These are phyloP conservation scores for Trichoderma atroviride DNA, from an alignment of 2,329 filamentous ascomycete genomes.

Conservation along the genomic window DNA sequence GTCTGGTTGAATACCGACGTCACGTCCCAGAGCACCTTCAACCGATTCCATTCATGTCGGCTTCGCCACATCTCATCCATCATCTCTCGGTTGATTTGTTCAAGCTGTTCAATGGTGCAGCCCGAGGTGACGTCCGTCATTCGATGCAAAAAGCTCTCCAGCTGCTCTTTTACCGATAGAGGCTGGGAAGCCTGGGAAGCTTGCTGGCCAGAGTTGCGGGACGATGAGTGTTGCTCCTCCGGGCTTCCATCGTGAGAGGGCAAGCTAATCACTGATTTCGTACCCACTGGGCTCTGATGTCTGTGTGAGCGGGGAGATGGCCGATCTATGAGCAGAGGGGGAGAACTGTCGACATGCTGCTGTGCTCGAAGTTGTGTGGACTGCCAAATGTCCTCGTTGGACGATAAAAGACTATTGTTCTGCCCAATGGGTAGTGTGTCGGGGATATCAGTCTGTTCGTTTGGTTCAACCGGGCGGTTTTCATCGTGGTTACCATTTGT, in stretches of 20 bases:
- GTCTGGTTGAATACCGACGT: constrained; percentile 74
- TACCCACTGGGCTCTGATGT: constrained; percentile 11
- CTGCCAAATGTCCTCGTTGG: constrained; percentile 57
- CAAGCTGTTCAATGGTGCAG: constrained; percentile 88
- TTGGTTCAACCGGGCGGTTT: constrained; percentile 41
- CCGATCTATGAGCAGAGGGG: constrained; percentile 40
- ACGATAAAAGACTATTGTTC: constrained; percentile 39
- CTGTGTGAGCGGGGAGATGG: constrained; percentile 43
- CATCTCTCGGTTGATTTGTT: constrained; percentile 86
- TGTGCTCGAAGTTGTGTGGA: constrained; percentile 61
- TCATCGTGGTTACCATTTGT: constrained; percentile 66
- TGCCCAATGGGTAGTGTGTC: constrained; percentile 57
- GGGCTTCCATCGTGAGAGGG: constrained; percentile 39
- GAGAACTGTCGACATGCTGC: constrained; percentile 41
- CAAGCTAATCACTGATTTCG: constrained; percentile 33
- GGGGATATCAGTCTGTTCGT: constrained; percentile 47
- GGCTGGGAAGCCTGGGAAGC: constrained; percentile 46
- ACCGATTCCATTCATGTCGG: constrained; percentile 81
- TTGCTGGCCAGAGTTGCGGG: constrained; percentile 36
- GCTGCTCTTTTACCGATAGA: constrained; percentile 50
- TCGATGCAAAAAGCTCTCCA: constrained; percentile 61
- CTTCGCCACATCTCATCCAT: constrained; percentile 89
- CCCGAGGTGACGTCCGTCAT: constrained; percentile 71
- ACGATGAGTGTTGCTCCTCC: constrained; percentile 40
- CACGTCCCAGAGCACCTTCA: constrained; percentile 66